Evolutionary conservation across 306 rosid species (phyloP).

Genomic region (Prunus armeniaca): DNA sequence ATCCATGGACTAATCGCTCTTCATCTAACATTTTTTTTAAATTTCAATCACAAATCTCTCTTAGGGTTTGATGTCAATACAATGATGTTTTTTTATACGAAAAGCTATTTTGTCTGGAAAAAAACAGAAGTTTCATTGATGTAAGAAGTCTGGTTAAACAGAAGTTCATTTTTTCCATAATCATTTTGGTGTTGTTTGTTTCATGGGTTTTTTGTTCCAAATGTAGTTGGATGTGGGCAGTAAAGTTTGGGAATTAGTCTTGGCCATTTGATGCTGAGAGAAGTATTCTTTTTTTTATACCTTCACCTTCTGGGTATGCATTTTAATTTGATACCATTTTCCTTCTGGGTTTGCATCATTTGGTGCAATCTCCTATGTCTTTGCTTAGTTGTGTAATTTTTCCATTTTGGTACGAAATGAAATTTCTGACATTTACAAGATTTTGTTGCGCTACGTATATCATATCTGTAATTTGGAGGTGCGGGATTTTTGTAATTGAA

Average conservation of each 20-base stretch:
- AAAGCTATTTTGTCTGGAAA: too few relatives aligned
- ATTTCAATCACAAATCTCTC: conserved; percentile 19
- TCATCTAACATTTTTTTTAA: conserved; percentile 8
- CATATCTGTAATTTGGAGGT: background rate
- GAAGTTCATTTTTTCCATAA: background rate
- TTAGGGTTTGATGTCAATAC: conserved; percentile 32
- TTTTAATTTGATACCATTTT: background rate
- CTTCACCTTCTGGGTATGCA: conserved; percentile 2
- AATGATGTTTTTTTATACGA: conserved; percentile 11
- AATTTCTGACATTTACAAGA: conserved; percentile 5
- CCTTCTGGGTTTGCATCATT: conserved; percentile 10
- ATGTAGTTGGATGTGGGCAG: background rate
- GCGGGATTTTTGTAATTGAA: background rate
- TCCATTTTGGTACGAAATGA: background rate
- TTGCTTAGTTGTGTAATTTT: conserved; percentile 18
- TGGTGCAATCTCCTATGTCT: conserved; percentile 9
- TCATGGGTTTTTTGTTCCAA: background rate
- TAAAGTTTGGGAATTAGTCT: background rate
- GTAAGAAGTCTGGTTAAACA: conserved; percentile 6
- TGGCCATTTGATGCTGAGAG: conserved; percentile 7
- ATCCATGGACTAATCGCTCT: conserved; percentile 27
- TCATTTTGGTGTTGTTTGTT: background rate
- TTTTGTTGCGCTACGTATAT: conserved; percentile 10
- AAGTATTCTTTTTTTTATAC: conserved; percentile 11
- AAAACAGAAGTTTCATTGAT: conserved; percentile 5